Evolutionary conservation across 208 protist species (phyloP).

Genomic region (Acanthamoeba divionensis): DNA sequence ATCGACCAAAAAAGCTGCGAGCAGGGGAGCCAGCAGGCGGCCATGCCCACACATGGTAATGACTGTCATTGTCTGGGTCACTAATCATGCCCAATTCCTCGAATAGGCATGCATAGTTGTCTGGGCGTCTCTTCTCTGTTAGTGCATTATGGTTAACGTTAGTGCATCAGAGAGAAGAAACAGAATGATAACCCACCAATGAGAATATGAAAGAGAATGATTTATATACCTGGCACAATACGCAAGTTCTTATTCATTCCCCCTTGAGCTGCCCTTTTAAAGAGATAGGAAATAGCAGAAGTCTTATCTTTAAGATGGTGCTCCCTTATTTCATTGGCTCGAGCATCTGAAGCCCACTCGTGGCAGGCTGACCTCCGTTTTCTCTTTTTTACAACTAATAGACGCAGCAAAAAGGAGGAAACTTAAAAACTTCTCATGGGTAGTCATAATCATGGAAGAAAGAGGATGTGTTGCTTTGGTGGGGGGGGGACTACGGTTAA

Average conservation of each 20-base stretch:
- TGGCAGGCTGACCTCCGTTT: neutral
- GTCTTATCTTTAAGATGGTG: neutral
- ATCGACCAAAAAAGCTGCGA: neutral
- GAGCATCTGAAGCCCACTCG: neutral
- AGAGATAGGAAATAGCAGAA: slow-evolving; percentile 8
- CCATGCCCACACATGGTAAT: slow-evolving; percentile 34
- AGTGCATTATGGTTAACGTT: too few species aligned
- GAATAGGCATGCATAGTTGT: slow-evolving; percentile 19
- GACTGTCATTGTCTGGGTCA: slow-evolving; percentile 3
- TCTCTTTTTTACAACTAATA: neutral
- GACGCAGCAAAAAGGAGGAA: neutral
- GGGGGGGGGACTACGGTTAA: too few species aligned
- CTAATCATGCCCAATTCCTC: slow-evolving; percentile 16
- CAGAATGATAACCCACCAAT: too few species aligned
- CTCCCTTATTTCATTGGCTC: neutral
- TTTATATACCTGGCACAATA: slow-evolving; percentile 10
- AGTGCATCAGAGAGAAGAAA: too few species aligned
- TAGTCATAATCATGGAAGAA: too few species aligned
- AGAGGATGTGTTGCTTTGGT: too few species aligned
- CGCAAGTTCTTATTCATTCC: slow-evolving; percentile 16
- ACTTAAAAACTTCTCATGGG: neutral
- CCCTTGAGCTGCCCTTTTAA: neutral
- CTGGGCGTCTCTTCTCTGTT: neutral
- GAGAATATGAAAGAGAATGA: too few species aligned
- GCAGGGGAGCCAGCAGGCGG: neutral